Base-by-base conservation (phyloP, 352 stramenopile genomes). In the Phytophthora citrophthora region DNA sequence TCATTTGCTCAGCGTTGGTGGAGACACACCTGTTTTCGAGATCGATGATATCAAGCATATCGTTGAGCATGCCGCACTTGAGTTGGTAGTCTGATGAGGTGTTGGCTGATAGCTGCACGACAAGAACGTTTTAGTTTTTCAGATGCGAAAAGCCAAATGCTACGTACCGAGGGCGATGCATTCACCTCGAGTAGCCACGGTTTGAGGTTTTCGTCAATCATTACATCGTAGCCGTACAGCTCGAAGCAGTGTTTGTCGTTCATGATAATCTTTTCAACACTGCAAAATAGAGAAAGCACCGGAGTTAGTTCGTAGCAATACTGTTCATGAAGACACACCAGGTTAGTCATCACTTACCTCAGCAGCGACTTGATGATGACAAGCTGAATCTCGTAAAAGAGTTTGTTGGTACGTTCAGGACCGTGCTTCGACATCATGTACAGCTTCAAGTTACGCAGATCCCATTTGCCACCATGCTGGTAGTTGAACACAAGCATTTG, bases 201-300 rank as follows among this genome's bases (percentile, higher is more conserved):
- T 66, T 97, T 96, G 47, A 97, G 76, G 16, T 90, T 91, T 64
- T 95, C 82, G 58, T 97, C 92, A 45, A 97, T 95, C 81, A 98
- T 94, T 39, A 97, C 80, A 55, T 97, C 91, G 62, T 96, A 98
- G 34, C 94, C 95, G 70, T 98, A 98, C 13, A 98, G 77, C 64
- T 98, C 90, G 52, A 98, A 98, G 78, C 93, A 98, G 77, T 98
- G 93, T 58, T 97, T 97, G 77, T 98, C 94, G 54, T 96, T 94
- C 54, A 98, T 97, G 61, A 98, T 98, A 58, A 96, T 87, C 58
- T 97, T 93, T 72, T 98, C 91, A 27, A 98, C 91, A 34, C 84
- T 85, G 27, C 5, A 41, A 1, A 5, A 12, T n/a, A 54, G 16
- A 61, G 12, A 2, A 41, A 20, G 16, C 20, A 45, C 38, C n/a